Conservation (phyloP, 768 basidiomycete species). For the Mrakia gelida region DNA sequence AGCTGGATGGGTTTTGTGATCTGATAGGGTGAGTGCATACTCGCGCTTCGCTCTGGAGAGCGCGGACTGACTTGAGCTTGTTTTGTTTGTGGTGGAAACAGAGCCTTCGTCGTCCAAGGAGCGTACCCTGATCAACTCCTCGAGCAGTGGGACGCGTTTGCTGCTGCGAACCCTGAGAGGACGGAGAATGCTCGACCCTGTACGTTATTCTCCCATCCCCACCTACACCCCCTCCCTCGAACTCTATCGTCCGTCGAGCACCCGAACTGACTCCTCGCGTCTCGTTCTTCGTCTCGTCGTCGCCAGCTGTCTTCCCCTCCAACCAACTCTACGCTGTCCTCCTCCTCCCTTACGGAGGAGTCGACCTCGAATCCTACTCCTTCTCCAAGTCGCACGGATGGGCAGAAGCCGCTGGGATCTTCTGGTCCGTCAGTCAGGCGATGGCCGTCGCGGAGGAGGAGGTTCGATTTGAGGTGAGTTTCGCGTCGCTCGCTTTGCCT, state of each 20-base stretch:
- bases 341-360: conserved; percentile 81
- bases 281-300: background rate
- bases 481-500: background rate
- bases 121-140: conserved; percentile 74
- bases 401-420: conserved; percentile 79
- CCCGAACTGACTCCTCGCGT: conserved; percentile 4
- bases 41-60: background rate
- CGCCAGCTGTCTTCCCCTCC: conserved; percentile 64
- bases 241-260: background rate
- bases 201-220: conserved; percentile 41
- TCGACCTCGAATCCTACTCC: conserved; percentile 79
- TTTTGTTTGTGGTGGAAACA: conserved; percentile 41
- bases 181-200: conserved; percentile 83
- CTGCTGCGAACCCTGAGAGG: conserved; percentile 50
- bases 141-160: conserved; percentile 81
- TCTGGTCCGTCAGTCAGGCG: conserved; percentile 81
- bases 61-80: no score
- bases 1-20: conserved; percentile 68
- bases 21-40: conserved; percentile 51
- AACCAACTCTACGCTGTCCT: conserved; percentile 84
- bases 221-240: background rate
- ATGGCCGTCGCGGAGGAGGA: conserved; percentile 74
- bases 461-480: conserved; percentile 77
- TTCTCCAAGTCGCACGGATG: conserved; percentile 59
- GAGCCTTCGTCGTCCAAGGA: conserved; percentile 81